These are phyloP conservation scores for Thalia dealbata DNA, from an alignment of 176 grass and related monocot species.

Conservation along the genomic window DNA sequence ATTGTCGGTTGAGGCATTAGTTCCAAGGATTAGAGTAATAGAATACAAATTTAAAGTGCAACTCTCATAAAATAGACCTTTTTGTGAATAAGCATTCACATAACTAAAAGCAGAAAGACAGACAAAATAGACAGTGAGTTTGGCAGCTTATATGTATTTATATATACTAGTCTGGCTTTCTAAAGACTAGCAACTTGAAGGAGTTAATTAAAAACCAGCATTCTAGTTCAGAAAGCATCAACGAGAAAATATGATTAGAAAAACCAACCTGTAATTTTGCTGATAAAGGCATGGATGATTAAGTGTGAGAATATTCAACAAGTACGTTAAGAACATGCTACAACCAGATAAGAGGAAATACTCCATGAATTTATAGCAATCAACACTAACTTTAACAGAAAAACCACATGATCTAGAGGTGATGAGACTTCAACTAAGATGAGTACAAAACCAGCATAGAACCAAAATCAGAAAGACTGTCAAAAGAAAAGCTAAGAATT, in stretches of 20 bases:
- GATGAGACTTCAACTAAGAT: neutral
- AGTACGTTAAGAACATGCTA: neutral
- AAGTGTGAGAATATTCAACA: no score
- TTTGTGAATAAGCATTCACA: neutral
- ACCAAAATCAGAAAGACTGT: neutral
- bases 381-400: neutral
- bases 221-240: neutral
- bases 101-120: neutral
- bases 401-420: neutral
- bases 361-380: neutral
- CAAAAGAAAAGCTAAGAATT: neutral
- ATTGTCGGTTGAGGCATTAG: neutral
- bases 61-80: neutral
- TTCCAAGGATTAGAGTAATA: neutral
- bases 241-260: neutral
- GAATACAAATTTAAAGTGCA: neutral
- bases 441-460: neutral
- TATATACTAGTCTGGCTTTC: neutral
- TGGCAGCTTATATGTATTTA: neutral
- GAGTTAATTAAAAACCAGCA: neutral
- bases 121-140: neutral
- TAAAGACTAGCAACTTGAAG: neutral
- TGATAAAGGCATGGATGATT: neutral
- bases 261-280: neutral
- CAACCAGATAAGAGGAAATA: neutral